phyloP scores from a whole-genome alignment of 2,329 filamentous ascomycete species.

The Paecilomyces dactylethromorphus region DNA sequence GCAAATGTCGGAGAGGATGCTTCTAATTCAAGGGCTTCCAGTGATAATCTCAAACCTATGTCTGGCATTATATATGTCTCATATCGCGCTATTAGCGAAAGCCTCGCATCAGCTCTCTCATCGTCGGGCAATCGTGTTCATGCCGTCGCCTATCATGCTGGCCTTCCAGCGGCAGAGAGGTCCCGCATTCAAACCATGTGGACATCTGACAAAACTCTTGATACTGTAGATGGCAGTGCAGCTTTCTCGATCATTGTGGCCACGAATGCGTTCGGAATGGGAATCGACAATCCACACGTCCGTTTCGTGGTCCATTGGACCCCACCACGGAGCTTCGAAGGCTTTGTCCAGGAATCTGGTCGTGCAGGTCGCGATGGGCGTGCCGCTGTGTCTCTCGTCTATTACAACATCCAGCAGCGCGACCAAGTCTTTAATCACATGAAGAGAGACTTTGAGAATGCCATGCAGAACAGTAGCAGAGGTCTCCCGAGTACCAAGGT shows the following conservation, averaged over 20 bases:
- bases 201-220: slow-evolving; percentile 20
- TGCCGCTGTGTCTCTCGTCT: slow-evolving; percentile 78
- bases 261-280: slow-evolving; percentile 96
- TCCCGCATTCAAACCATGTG: slow-evolving; percentile 48
- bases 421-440: slow-evolving; percentile 61
- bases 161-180: slow-evolving; percentile 65
- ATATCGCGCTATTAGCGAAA: slow-evolving; percentile 33
- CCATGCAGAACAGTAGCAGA: slow-evolving; percentile 19
- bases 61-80: slow-evolving; percentile 44
- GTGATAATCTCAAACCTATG: slow-evolving; percentile 25
- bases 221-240: slow-evolving; percentile 10
- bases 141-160: slow-evolving; percentile 46
- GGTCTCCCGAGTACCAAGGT: slow-evolving; percentile 36
- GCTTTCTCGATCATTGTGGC: slow-evolving; percentile 91
- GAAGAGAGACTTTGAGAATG: slow-evolving; percentile 35
- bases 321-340: slow-evolving; percentile 87
- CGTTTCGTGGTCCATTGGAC: slow-evolving; percentile 95
- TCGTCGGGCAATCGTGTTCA: slow-evolving; percentile 25
- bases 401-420: slow-evolving; percentile 82
- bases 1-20: slow-evolving; percentile 21
- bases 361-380: slow-evolving; percentile 86
- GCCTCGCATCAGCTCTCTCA: slow-evolving; percentile 31
- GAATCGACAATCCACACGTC: slow-evolving; percentile 91
- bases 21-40: slow-evolving; percentile 4
- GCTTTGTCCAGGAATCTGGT: slow-evolving; percentile 92